Conservation (phyloP, 2,329 filamentous ascomycete species). For the Aspergillus bombycis region DNA sequence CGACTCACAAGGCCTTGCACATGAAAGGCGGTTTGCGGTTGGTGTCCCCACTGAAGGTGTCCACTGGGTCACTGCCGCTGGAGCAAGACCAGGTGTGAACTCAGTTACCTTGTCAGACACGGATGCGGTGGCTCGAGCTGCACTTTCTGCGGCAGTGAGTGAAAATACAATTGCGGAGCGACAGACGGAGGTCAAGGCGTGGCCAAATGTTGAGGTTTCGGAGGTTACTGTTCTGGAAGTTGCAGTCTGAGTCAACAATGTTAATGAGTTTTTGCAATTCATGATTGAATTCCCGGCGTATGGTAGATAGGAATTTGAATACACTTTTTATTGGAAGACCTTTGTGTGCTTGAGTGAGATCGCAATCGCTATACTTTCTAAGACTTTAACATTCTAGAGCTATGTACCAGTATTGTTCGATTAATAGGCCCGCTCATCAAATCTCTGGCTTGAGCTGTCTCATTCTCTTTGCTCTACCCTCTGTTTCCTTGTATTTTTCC, state of each 20-base stretch:
- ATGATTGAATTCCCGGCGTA: not conserved
- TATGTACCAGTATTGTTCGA: not conserved
- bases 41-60: not conserved
- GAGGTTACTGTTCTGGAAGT: not conserved
- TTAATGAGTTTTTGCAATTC: not conserved
- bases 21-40: not conserved
- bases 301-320: not conserved
- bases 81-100: conserved; percentile 4
- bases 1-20: not conserved
- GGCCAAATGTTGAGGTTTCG: not conserved
- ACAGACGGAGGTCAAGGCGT: not conserved
- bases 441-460: no score
- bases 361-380: not conserved
- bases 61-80: not conserved
- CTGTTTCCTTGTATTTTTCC: no score
- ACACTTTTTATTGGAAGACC: not conserved
- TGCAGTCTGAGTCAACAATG: not conserved
- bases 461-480: no score
- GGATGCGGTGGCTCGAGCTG: conserved; percentile 1
- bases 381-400: not conserved
- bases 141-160: not conserved
- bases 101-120: conserved; percentile 5
- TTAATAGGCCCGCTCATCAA: no score
- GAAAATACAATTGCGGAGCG: not conserved
- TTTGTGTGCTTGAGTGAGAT: not conserved